Conservation (phyloP, 2,329 filamentous ascomycete genomes). For the Colletotrichum eleusines region DNA sequence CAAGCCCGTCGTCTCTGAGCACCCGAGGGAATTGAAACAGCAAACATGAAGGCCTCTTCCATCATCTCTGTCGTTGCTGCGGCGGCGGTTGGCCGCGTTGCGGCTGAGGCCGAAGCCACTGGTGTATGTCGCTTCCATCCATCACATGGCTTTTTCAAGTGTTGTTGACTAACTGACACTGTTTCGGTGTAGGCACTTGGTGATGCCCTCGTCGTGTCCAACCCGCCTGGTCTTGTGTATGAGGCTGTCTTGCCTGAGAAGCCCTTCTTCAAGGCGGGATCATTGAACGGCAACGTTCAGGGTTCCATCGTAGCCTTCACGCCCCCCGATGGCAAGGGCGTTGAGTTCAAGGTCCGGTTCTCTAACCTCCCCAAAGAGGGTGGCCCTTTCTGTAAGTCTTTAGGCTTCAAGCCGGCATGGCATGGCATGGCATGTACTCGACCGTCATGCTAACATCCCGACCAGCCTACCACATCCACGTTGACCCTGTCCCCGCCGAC, state of each 20-base stretch:
- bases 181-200: constrained; percentile 51
- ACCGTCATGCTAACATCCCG: constrained; percentile 32
- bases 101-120: constrained; percentile 47
- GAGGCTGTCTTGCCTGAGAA: constrained; percentile 67
- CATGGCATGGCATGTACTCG: neutral
- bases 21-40: constrained; percentile 6
- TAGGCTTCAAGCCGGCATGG: neutral
- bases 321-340: constrained; percentile 63
- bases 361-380: constrained; percentile 68
- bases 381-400: constrained; percentile 70
- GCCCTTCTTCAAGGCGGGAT: constrained; percentile 62
- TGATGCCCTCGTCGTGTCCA: constrained; percentile 65
- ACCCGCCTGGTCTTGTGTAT: constrained; percentile 67
- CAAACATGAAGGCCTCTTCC: constrained; percentile 44
- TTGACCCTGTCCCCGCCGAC: constrained; percentile 68
- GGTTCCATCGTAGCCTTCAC: constrained; percentile 63
- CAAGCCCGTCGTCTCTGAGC: constrained; percentile 1
- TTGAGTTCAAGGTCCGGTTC: constrained; percentile 67
- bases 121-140: constrained; percentile 36
- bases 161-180: neutral
- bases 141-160: neutral
- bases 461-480: constrained; percentile 80
- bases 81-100: constrained; percentile 47
- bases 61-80: constrained; percentile 47
- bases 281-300: constrained; percentile 65